Base-by-base conservation (phyloP, 2,329 filamentous ascomycete genomes). In the Fusarium cyanostomum region DNA sequence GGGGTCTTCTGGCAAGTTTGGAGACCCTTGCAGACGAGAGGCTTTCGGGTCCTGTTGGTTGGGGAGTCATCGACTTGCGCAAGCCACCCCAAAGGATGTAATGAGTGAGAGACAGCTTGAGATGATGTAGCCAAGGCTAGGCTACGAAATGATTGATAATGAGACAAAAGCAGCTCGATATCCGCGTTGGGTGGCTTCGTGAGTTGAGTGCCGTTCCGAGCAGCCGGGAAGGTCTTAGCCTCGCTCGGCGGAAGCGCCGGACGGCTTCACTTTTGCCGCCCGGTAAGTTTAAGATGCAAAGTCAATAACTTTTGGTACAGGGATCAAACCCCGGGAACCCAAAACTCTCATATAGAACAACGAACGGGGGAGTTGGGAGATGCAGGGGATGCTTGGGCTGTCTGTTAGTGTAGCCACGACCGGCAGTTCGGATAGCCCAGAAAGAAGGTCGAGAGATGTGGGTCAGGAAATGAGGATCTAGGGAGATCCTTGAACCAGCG, bases 1-100 rank as follows among this genome's bases (percentile, higher is more conserved):
- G 71, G n/a, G 71, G 68, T 60, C 71, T 70, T 48, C 67, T 68
- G 18, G 67, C 66, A 41, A 71, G 56, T 39, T 71, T 71, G 38
- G 69, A 70, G 41, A 71, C 69, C 45, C 69, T 65, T 15, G 61
- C 59, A 16, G 66, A 60, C 26, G 55, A 65, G 44, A 71, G 61
- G 53, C 62, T 70, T 27, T 71, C 69, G 38, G 45, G 56, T 30
- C 66, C 55, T 18, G 63, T 45, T 37, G 64, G 60, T 46, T 70
- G 67, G 51, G 67, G 66, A 53, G 69, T 69, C 45, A 71, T 71
- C 44, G 57, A 56, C 43, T 52, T 48, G 38, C 58, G 49, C 49
- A 46, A 43, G 21, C 46, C 62, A 58, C 46, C 34, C 46, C 48
- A 12, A 12, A 13, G 35, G 42, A 54, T 54, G 24, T 41, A 21